Conservation (phyloP, 345 rosid genomes). For the Corchorus capsularis region DNA sequence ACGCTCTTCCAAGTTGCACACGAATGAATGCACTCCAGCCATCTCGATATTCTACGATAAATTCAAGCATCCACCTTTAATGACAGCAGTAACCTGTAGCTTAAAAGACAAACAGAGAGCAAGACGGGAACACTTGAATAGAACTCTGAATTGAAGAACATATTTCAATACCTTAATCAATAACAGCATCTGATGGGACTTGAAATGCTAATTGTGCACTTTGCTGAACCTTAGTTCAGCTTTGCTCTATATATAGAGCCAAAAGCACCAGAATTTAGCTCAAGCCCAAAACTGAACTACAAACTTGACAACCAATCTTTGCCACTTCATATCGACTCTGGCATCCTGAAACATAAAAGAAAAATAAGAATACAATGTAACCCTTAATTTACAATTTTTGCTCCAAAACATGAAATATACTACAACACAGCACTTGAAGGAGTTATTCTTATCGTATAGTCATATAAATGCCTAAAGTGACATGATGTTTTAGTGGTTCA, state of each 20-base stretch:
- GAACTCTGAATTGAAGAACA: no score
- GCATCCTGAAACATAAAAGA: constrained; percentile 3
- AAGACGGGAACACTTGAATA: no score
- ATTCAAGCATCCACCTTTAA: no score
- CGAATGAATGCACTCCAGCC: no score
- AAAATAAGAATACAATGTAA: background rate
- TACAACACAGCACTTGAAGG: background rate
- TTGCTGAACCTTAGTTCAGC: background rate
- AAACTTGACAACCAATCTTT: background rate
- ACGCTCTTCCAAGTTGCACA: no score
- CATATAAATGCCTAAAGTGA: background rate
- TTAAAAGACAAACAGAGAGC: no score
- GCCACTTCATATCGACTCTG: background rate
- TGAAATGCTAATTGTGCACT: background rate
- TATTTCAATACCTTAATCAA: no score
- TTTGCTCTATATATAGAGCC: background rate
- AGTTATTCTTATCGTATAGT: background rate
- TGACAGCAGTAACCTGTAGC: no score
- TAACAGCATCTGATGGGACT: background rate
- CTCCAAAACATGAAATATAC: background rate
- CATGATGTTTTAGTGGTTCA: background rate
- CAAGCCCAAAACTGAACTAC: background rate
- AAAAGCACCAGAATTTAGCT: background rate
- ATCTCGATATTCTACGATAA: no score
- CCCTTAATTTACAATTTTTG: background rate